Evolutionary conservation across 2,329 filamentous ascomycete genomes (phyloP).

Genomic region (Diaporthe sp.): DNA sequence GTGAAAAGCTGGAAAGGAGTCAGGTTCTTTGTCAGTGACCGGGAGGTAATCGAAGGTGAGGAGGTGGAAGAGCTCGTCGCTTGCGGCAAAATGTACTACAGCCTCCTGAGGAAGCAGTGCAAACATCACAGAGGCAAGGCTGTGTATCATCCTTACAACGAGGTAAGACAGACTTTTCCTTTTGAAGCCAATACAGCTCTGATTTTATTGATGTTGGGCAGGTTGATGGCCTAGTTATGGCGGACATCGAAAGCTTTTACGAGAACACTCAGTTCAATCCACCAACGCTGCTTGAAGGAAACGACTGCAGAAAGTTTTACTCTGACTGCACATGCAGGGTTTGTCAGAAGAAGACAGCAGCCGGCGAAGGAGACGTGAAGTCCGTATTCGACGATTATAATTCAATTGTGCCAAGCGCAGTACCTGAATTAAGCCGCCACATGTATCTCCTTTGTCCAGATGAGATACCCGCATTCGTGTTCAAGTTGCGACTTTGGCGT

Average conservation of each 20-base stretch:
- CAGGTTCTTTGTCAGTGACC: not conserved
- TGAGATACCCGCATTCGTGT: constrained; percentile 40
- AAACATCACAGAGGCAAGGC: constrained; percentile 39
- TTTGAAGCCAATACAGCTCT: not conserved
- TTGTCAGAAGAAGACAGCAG: not conserved
- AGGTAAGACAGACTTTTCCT: constrained; percentile 22
- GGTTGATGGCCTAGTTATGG: constrained; percentile 41
- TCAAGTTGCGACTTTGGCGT: constrained; percentile 43
- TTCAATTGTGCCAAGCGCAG: not conserved
- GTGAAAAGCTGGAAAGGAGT: fast-evolving
- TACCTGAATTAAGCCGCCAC: not conserved
- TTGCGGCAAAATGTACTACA: constrained; percentile 35
- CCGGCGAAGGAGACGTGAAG: not conserved
- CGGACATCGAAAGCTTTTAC: constrained; percentile 29
- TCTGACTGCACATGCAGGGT: constrained; percentile 21
- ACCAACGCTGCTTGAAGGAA: not conserved
- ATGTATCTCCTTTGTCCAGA: constrained; percentile 41
- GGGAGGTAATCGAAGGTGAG: not conserved
- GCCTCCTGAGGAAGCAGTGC: constrained; percentile 39
- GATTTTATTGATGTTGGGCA: not conserved
- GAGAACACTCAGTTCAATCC: not conserved
- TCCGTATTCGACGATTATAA: constrained; percentile 1
- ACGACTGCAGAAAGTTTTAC: not conserved
- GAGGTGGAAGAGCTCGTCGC: not conserved
- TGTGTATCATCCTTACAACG: constrained; percentile 39